Conservation (phyloP, 2,329 filamentous ascomycete species). For the Diaporthe citrichinensis region DNA sequence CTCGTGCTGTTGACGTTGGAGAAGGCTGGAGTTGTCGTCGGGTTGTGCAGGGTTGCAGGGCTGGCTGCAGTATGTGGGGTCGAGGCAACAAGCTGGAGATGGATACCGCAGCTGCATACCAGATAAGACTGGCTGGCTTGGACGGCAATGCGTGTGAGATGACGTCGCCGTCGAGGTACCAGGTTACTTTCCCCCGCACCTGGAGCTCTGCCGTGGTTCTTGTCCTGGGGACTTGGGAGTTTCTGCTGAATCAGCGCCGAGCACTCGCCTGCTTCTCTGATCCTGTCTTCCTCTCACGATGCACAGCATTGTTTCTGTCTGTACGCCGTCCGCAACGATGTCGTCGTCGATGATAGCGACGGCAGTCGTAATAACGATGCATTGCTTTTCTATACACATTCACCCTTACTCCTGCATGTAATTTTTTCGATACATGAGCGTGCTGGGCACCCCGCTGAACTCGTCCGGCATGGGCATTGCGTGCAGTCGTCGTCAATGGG, state of each 20-base stretch:
- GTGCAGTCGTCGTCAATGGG: neutral
- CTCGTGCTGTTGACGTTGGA: slow-evolving; percentile 15
- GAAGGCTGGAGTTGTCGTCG: slow-evolving; percentile 14
- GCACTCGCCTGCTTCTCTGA: neutral
- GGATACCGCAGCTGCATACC: neutral
- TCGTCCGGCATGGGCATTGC: neutral
- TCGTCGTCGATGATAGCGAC: neutral
- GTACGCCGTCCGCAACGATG: too few species aligned
- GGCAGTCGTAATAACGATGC: neutral
- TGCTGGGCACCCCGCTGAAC: neutral
- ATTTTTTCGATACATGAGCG: neutral
- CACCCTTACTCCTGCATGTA: neutral
- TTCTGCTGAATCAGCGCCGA: slow-evolving; percentile 8
- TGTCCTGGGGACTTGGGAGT: neutral
- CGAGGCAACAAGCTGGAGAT: neutral
- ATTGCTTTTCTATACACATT: neutral
- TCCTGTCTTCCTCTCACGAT: neutral
- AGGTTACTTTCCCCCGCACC: neutral
- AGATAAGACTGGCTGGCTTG: neutral
- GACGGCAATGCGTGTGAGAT: neutral
- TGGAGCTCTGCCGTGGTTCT: neutral
- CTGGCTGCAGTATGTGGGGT: slow-evolving; percentile 19
- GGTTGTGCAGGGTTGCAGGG: slow-evolving; percentile 12
- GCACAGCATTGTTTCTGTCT: neutral
- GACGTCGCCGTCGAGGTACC: neutral